phyloP scores from a whole-genome alignment of 2,329 filamentous ascomycete species.

The Pestalotiopsis fici region DNA sequence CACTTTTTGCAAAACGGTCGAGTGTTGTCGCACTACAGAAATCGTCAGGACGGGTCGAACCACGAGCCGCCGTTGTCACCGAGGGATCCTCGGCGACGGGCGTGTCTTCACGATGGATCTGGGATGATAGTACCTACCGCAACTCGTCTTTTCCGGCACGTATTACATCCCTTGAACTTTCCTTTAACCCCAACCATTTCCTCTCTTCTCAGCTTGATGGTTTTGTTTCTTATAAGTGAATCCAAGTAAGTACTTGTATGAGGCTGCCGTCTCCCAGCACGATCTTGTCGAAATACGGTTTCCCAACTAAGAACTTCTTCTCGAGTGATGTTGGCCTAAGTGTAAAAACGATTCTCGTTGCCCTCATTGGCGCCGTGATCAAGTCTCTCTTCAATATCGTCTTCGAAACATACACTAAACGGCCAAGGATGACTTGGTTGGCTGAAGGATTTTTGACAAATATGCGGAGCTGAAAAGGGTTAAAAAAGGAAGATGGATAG shows the following conservation, averaged over 20 bases:
- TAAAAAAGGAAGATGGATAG: not conserved
- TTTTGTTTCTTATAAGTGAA: not conserved
- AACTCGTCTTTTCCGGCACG: constrained; percentile 13
- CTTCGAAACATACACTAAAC: not conserved
- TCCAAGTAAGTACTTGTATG: not conserved
- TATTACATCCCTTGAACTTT: constrained; percentile 15
- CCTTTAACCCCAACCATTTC: constrained; percentile 15
- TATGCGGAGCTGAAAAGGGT: not conserved
- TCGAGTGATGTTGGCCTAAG: not conserved
- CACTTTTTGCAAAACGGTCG: constrained; percentile 64
- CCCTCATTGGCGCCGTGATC: not conserved
- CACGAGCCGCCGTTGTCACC: not conserved
- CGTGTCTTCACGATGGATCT: not conserved
- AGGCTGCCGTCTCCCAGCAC: not conserved
- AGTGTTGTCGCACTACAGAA: constrained; percentile 55
- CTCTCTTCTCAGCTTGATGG: not conserved
- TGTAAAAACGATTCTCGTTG: not conserved
- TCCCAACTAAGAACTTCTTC: not conserved
- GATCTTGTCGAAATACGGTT: not conserved
- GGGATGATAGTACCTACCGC: not conserved
- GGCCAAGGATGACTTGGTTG: not conserved
- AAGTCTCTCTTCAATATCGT: not conserved
- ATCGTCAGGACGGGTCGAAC: not conserved
- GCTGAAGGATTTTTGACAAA: not conserved
- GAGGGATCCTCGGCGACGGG: not conserved